Percentiles rank a stretch among this genome's conserved stretches.
phyloP scores from a whole-genome alignment of 116 monocot genomes.

The Papilionanthe hybrid region DNA sequence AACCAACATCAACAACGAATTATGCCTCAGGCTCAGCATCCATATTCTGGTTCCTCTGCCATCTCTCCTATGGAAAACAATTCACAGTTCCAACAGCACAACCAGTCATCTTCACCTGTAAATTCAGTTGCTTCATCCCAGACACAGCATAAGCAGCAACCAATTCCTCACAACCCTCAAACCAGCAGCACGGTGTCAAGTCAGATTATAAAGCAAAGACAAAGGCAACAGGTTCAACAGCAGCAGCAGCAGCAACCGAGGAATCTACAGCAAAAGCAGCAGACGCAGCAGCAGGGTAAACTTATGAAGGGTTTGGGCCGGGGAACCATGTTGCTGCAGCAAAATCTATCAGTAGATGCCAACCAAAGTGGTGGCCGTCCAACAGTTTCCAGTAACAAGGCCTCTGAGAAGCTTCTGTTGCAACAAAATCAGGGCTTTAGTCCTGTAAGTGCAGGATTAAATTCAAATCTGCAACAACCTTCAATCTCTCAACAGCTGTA shows the following conservation, averaged over 20 bases:
- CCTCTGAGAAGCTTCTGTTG: slow-evolving; percentile 44
- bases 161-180: slow-evolving; percentile 28
- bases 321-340: slow-evolving; percentile 56
- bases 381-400: slow-evolving; percentile 36
- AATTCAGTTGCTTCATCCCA: slow-evolving; percentile 36
- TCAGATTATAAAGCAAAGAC: slow-evolving; percentile 63
- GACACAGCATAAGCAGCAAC: slow-evolving; percentile 50
- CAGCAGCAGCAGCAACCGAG: slow-evolving; percentile 30
- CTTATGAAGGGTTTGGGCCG: slow-evolving; percentile 50
- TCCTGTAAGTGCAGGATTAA: slow-evolving; percentile 30
- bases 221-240: slow-evolving; percentile 37
- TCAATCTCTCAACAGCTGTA: slow-evolving; percentile 44
- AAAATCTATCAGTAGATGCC: slow-evolving; percentile 46
- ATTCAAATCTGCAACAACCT: slow-evolving; percentile 35
- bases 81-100: slow-evolving; percentile 32
- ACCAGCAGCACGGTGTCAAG: slow-evolving; percentile 20
- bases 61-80: slow-evolving; percentile 32
- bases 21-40: slow-evolving; percentile 38
- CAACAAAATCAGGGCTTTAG: slow-evolving; percentile 42
- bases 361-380: slow-evolving; percentile 41
- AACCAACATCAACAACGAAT: slow-evolving; percentile 55
- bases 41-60: slow-evolving; percentile 36
- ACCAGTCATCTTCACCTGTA: slow-evolving; percentile 30
- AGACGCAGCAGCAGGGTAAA: slow-evolving; percentile 47
- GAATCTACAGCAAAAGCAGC: slow-evolving; percentile 37